phyloP scores from a whole-genome alignment of 2,329 filamentous ascomycete species.

The Paraphoma sp. region DNA sequence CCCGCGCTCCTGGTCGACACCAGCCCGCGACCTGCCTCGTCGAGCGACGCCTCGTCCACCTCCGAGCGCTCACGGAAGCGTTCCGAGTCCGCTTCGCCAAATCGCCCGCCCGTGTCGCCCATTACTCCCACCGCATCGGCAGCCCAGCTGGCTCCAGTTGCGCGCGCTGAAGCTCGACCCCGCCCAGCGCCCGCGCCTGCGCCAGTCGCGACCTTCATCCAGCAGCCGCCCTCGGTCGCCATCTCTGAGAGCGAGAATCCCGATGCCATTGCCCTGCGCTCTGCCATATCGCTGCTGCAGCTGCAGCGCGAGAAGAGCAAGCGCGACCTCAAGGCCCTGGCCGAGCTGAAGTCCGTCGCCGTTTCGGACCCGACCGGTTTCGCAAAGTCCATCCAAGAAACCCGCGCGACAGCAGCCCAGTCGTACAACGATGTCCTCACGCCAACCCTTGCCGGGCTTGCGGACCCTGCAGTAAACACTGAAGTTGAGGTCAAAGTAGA shows the following conservation, averaged over 20 bases:
- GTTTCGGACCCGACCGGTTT: conserved; percentile 75
- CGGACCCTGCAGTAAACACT: conserved; percentile 36
- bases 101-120: conserved; percentile 48
- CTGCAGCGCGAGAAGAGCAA: conserved; percentile 81
- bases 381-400: conserved; percentile 68
- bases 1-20: conserved; percentile 46
- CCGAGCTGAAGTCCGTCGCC: conserved; percentile 73
- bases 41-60: conserved; percentile 32
- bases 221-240: conserved; percentile 52
- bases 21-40: conserved; percentile 30
- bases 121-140: conserved; percentile 47
- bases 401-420: conserved; percentile 54
- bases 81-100: conserved; percentile 41
- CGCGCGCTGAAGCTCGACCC: conserved; percentile 31
- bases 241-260: conserved; percentile 68
- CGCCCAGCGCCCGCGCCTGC: conserved; percentile 38
- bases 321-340: conserved; percentile 75
- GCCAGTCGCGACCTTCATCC: conserved; percentile 47
- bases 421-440: conserved; percentile 41
- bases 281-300: conserved; percentile 85
- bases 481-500: conserved; percentile 21
- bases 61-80: conserved; percentile 26
- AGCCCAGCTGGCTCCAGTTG: conserved; percentile 43
- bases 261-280: conserved; percentile 85
- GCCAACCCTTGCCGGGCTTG: conserved; percentile 45